Percentiles rank a stretch among this genome's conserved stretches.
Evolutionary conservation across 768 basidiomycete species (phyloP).

Genomic region (Boletus eberwhitei): DNA sequence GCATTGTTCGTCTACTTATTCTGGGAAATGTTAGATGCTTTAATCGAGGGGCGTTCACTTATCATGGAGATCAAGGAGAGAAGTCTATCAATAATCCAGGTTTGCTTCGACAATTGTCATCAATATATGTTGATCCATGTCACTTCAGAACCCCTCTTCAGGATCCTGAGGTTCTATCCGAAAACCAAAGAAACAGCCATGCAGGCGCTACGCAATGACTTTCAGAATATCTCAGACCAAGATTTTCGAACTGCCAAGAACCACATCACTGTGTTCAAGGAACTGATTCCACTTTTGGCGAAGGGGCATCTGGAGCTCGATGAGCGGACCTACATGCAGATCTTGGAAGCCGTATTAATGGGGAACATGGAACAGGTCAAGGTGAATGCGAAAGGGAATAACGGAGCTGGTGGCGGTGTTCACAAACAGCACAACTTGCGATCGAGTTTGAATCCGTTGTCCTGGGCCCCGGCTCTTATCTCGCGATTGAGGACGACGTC

Average conservation of each 20-base stretch:
- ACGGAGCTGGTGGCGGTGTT: no score
- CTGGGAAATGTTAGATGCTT: slow-evolving; percentile 4
- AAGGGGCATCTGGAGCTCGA: not conserved
- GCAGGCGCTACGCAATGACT: not conserved
- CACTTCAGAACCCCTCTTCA: slow-evolving; percentile 8
- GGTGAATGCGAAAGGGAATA: not conserved
- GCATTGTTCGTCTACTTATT: not conserved
- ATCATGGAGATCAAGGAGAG: not conserved
- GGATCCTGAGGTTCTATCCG: slow-evolving; percentile 9
- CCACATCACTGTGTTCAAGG: slow-evolving; percentile 9
- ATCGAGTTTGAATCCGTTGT: not conserved
- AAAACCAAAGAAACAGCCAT: not conserved
- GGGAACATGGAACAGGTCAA: slow-evolving; percentile 1
- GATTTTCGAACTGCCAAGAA: slow-evolving; percentile 17
- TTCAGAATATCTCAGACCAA: slow-evolving; percentile 1
- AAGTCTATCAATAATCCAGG: not conserved
- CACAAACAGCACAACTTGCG: not conserved
- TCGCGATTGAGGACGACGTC: not conserved
- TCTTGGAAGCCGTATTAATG: slow-evolving; percentile 7
- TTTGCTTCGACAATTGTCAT: not conserved
- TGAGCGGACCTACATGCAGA: not conserved
- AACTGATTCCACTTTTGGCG: not conserved
- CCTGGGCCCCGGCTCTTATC: not conserved
- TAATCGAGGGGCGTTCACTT: slow-evolving; percentile 15
- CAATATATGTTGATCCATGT: not conserved